phyloP scores from a whole-genome alignment of 225 moss, liverwort and hornwort genomes.

The Climacium dendroides region DNA sequence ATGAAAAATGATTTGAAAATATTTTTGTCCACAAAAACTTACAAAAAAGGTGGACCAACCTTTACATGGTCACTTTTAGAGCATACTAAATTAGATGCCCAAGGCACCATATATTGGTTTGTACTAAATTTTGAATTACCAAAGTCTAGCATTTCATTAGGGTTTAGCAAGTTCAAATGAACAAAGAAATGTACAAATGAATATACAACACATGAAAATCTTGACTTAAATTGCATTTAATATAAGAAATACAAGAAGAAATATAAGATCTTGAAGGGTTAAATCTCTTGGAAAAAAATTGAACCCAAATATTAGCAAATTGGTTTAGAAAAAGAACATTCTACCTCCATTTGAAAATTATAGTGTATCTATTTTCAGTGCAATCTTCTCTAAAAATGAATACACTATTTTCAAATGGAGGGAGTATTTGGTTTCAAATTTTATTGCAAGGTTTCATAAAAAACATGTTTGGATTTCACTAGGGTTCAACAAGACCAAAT shows the following conservation, averaged over 20 bases:
- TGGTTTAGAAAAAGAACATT: not conserved
- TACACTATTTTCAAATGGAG: too few relatives aligned
- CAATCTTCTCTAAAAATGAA: too few relatives aligned
- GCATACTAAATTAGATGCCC: not conserved
- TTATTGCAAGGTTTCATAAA: not conserved
- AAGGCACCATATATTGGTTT: not conserved
- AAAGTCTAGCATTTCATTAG: not conserved
- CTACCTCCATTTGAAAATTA: too few relatives aligned
- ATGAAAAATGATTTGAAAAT: too few relatives aligned
- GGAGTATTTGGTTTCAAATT: not conserved
- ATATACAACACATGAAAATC: accelerated
- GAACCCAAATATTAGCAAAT: not conserved
- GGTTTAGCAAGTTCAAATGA: not conserved
- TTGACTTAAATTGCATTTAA: not conserved
- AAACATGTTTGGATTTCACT: not conserved
- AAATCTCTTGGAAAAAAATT: too few relatives aligned
- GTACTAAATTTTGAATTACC: not conserved
- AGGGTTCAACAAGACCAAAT: not conserved
- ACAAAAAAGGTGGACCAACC: too few relatives aligned
- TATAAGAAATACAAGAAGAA: not conserved
- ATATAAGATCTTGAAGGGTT: too few relatives aligned
- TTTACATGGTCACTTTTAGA: too few relatives aligned
- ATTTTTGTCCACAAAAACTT: too few relatives aligned
- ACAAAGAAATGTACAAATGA: not conserved
- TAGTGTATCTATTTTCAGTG: too few relatives aligned